Base-by-base conservation (phyloP, 768 basidiomycete species). In the Podaxis sp. region DNA sequence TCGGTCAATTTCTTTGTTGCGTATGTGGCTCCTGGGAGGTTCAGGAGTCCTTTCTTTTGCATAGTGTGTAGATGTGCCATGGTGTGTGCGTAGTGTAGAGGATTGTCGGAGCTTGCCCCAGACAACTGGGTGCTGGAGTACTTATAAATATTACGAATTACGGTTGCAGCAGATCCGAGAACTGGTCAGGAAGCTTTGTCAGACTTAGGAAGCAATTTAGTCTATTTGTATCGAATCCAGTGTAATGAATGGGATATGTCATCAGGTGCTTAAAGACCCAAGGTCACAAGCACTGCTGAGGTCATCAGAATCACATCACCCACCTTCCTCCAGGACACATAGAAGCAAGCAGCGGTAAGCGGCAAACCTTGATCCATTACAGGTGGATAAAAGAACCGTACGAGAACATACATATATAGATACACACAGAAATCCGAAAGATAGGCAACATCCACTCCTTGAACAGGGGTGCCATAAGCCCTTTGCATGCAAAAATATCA, bases 11-110 rank as follows among this genome's bases (percentile, higher is more conserved):
- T 69, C 65, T 83, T 84, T 2, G 82, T 77, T 26, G 77, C 74
- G 12, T 74, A 69, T 0, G 78, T 80, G 8, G 77, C 70, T 2
- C 84, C 83, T 3, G 85, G 82, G 13, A 83, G 53, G 63, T 82
- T 80, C 15, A 84, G 63, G 12, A 80, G 67, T 1, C 84, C 85
- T 55, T 68, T 73, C 60, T 66, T 68, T 11, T 24, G 53, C 20
- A 56, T 38, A 49, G 46, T 51, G 37, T 41, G 37, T 3, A 56
- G 40, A 44, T 15, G n/a, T 2, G 56, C 38, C 59, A 60, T 60
- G 24, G 38, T 11, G 20, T 22, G 10, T 10, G 7, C 4, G 20
- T n/a, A 10, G 33, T 33, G 33, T 33, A 20, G 44, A 20, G 5
- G 44, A 6, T 17, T 46, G 44, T 46, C 17, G 15, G 44, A 46